Evolutionary conservation across 2,329 filamentous ascomycete genomes (phyloP).

Genomic region (Paraphoma chrysanthemicola): DNA sequence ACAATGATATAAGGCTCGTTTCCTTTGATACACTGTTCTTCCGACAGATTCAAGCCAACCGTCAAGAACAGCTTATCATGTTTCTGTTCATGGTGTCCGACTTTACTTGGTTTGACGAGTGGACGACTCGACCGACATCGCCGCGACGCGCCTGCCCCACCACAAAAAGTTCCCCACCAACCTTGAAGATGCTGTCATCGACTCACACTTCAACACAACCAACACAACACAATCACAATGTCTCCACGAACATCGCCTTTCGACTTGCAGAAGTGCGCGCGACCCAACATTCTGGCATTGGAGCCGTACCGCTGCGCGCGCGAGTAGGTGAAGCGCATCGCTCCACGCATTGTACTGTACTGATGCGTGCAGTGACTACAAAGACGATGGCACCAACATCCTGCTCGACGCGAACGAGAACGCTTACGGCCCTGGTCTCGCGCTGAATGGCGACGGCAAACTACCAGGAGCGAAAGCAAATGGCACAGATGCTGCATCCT

Average conservation of each 20-base stretch:
- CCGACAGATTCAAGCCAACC: too few relatives aligned
- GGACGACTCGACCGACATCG: conserved; percentile 17
- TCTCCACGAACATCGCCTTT: conserved; percentile 45
- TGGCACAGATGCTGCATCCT: conserved; percentile 46
- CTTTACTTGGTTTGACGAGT: neutral
- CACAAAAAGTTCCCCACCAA: conserved; percentile 37
- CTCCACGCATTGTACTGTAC: conserved; percentile 5
- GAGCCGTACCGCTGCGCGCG: conserved; percentile 62
- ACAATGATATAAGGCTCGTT: too few relatives aligned
- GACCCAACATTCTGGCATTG: conserved; percentile 60
- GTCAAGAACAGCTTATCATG: too few relatives aligned
- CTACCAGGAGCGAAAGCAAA: conserved; percentile 53
- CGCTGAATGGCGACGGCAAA: conserved; percentile 57
- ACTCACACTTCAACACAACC: neutral
- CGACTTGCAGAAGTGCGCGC: conserved; percentile 58
- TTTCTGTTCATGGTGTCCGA: neutral
- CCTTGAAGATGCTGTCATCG: conserved; percentile 5
- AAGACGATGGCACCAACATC: conserved; percentile 95
- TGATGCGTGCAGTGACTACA: conserved; percentile 78
- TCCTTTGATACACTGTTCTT: too few relatives aligned
- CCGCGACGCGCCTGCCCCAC: conserved; percentile 22
- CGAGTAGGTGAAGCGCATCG: conserved; percentile 53
- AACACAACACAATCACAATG: conserved; percentile 23
- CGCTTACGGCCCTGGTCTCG: conserved; percentile 84
- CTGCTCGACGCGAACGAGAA: conserved; percentile 99